phyloP scores from a whole-genome alignment of 2,329 filamentous ascomycete species.

The Monascus ruber region DNA sequence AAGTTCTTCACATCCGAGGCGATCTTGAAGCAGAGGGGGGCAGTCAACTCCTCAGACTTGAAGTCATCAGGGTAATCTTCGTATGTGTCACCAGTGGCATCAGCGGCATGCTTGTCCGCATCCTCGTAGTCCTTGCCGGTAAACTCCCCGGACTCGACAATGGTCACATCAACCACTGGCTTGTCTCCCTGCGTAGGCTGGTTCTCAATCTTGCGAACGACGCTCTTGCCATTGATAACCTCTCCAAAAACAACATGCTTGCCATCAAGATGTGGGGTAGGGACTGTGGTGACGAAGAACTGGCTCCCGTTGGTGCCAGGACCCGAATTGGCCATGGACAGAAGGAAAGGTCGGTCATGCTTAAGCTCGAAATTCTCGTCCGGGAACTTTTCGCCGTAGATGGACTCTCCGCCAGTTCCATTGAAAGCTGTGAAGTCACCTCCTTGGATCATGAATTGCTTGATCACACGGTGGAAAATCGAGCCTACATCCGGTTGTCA shows the following conservation, averaged over 20 bases:
- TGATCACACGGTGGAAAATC: slow-evolving; percentile 91
- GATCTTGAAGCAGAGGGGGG: slow-evolving; percentile 61
- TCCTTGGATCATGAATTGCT: slow-evolving; percentile 97
- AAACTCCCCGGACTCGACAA: slow-evolving; percentile 79
- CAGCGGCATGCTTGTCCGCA: slow-evolving; percentile 57
- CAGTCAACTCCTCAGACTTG: slow-evolving; percentile 50
- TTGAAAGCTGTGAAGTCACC: slow-evolving; percentile 94
- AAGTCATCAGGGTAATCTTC: slow-evolving; percentile 92
- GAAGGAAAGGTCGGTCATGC: slow-evolving; percentile 83
- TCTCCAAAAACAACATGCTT: slow-evolving; percentile 98
- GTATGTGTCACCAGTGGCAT: slow-evolving; percentile 78
- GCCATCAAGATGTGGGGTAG: slow-evolving; percentile 85
- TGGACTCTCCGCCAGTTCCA: slow-evolving; percentile 90
- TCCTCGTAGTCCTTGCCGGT: slow-evolving; percentile 56
- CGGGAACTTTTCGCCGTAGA: slow-evolving; percentile 94
- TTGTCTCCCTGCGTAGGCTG: slow-evolving; percentile 67
- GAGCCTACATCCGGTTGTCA: slow-evolving; percentile 43
- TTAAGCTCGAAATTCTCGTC: slow-evolving; percentile 91
- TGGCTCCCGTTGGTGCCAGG: slow-evolving; percentile 93
- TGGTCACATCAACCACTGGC: slow-evolving; percentile 59
- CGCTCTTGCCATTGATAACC: slow-evolving; percentile 82
- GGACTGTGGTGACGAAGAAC: slow-evolving; percentile 94
- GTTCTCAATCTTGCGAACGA: slow-evolving; percentile 85
- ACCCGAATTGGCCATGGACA: slow-evolving; percentile 97
- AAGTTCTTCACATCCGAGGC: slow-evolving; percentile 78